Conservation (phyloP, 805 yeast genomes). For the fission yeast (Schizosaccharomyces pombe) region DNA sequence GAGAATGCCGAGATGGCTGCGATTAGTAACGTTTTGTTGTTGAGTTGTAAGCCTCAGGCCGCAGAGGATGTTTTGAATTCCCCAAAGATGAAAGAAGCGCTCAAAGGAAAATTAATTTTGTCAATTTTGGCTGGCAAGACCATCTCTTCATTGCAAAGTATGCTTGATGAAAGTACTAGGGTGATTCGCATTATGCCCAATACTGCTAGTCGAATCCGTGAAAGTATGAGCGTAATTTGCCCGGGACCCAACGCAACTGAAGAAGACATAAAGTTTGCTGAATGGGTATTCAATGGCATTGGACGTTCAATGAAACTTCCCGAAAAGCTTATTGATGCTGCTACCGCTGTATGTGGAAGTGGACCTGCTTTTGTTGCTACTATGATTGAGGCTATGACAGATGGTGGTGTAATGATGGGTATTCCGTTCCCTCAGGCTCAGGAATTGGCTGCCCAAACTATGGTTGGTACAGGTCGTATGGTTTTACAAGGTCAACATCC, state of each 20-base stretch:
- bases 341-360: constrained; percentile 83
- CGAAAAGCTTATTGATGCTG: constrained; percentile 89
- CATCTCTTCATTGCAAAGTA: constrained; percentile 34
- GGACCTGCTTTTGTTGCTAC: constrained; percentile 87
- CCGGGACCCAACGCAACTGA: constrained; percentile 13
- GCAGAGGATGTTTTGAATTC: constrained; percentile 35
- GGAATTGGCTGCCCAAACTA: constrained; percentile 74
- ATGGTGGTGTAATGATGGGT: constrained; percentile 88
- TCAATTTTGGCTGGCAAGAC: constrained; percentile 88
- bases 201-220: constrained; percentile 67
- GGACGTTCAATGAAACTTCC: constrained; percentile 21
- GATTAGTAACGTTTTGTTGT: constrained; percentile 42
- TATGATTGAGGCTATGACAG: constrained; percentile 76
- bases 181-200: constrained; percentile 93
- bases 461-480: constrained; percentile 78
- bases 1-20: constrained; percentile 35
- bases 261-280: constrained; percentile 15
- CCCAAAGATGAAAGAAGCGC: constrained; percentile 19
- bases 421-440: constrained; percentile 63
- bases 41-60: constrained; percentile 78
- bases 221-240: constrained; percentile 77
- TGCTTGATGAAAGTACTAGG: constrained; percentile 19
- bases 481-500: constrained; percentile 68
- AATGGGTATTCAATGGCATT: constrained; percentile 21
- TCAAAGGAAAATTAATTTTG: constrained; percentile 37